Evolutionary conservation across 148 eudicot species (phyloP), one percentile per base, ranked within the genome.

Genomic region (Arctostaphylos glauca): DNA sequence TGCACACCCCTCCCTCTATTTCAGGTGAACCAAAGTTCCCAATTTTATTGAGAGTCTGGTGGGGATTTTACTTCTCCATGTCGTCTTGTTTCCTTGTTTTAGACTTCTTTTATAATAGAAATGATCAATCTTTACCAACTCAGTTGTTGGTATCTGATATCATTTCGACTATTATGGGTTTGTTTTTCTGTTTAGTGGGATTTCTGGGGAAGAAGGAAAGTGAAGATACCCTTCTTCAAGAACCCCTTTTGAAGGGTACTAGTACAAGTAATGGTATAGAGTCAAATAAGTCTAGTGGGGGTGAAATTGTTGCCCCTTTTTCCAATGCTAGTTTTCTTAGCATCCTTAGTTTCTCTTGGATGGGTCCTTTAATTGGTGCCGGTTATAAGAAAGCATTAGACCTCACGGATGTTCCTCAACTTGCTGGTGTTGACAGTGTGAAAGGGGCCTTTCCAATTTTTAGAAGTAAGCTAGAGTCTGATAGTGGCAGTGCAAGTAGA

Each of bases 301-400:
- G 68, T 67, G 89, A 87, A 84, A 58, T 55, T 31, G 81, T 55
- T 38, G 73, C 87, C 64, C 91, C 87, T 83, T 85, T 83, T 79
- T 73, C 75, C 2, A 87, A 85, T 83, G 90, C 89, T 80, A 85
- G 85, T 16, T n/a, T n/a, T n/a, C n/a, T n/a, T n/a, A n/a, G n/a
- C n/a, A n/a, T n/a, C n/a, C n/a, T n/a, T n/a, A n/a, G 88, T 48
- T 92, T 92, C 81, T 72, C 90, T 76, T 92, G 91, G 92, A 87
- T 89, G 83, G 86, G 89, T 13, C 75, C 81, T 74, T 73, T 92
- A 46, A 81, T 90, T 25, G 73, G 88, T 19, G 66, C 68, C n/a
- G 92, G 94, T 19, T 74, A 86, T 58, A 90, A 84, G 83, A 92
- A 92, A 84, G 80, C 84, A 25, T 73, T 92, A 62, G 90, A 92